Conservation (phyloP, 257 asterid species). For the Jacaranda mimosifolia region DNA sequence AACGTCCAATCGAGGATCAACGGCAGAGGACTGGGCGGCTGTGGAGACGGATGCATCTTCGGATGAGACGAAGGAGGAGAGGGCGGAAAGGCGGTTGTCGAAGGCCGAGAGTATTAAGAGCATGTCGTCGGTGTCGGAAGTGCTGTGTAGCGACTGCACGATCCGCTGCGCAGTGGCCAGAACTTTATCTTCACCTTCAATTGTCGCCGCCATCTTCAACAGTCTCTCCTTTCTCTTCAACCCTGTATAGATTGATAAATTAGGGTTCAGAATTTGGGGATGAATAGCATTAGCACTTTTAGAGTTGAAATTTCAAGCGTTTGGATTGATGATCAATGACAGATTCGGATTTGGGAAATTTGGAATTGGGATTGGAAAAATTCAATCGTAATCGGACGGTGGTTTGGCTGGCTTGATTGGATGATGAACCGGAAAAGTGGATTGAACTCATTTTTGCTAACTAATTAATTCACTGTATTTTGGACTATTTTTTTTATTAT, state of each 20-base stretch:
- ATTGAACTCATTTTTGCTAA: too few species aligned
- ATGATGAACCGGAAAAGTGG: not conserved
- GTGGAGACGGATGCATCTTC: constrained; percentile 8
- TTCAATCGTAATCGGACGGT: not conserved
- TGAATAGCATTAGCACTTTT: not conserved
- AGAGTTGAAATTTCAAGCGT: not conserved
- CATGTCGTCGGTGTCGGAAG: not conserved
- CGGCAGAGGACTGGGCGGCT: constrained; percentile 35
- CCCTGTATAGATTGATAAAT: not conserved
- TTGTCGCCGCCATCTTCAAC: not conserved
- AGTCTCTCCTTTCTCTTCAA: not conserved
- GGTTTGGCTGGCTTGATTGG: too few species aligned
- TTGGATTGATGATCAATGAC: not conserved
- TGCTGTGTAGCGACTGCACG: not conserved
- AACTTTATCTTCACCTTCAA: not conserved
- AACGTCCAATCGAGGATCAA: constrained; percentile 57
- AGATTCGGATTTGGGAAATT: too few species aligned
- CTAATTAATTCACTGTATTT: too few species aligned
- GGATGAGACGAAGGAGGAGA: not conserved
- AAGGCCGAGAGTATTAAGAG: not conserved
- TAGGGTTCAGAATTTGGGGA: not conserved
- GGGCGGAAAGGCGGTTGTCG: not conserved
- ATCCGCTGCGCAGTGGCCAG: not conserved
- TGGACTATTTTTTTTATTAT: too few species aligned
- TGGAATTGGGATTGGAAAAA: not conserved